Evolutionary conservation across 2,329 filamentous ascomycete species (phyloP).

Genomic region (Cercospora sp.): DNA sequence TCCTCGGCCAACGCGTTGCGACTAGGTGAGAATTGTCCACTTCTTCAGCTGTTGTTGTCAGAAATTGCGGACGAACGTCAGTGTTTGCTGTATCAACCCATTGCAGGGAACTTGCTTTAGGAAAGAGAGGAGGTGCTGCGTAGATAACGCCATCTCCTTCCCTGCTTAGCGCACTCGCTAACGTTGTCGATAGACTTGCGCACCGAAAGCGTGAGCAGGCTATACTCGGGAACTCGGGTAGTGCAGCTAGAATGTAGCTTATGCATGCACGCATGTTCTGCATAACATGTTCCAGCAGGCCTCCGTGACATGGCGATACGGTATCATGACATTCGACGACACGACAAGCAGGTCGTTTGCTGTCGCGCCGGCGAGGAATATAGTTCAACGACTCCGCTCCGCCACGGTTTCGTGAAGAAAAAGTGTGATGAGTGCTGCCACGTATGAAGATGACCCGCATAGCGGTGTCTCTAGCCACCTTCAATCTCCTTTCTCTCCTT

Average conservation of each 20-base stretch:
- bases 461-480: neutral
- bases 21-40: neutral
- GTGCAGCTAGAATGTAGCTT: neutral
- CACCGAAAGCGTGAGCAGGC: neutral
- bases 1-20: neutral
- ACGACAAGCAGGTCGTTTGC: neutral
- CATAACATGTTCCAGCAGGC: slow-evolving; percentile 3
- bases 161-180: neutral
- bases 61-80: neutral
- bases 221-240: neutral
- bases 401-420: neutral
- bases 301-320: neutral
- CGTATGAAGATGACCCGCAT: neutral
- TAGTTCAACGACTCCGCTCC: neutral
- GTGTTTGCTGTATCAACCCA: neutral
- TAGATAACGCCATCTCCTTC: neutral
- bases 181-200: neutral
- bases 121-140: neutral
- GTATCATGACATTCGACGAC: neutral
- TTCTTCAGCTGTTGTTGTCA: neutral
- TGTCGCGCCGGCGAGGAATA: neutral
- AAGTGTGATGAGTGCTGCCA: neutral
- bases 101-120: neutral
- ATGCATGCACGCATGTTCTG: slow-evolving; percentile 11
- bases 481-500: neutral